Percentiles rank a stretch among this genome's conserved stretches.
Conservation (phyloP, 495 filamentous ascomycete species). For the Podospora bellae-mahoneyi region DNA sequence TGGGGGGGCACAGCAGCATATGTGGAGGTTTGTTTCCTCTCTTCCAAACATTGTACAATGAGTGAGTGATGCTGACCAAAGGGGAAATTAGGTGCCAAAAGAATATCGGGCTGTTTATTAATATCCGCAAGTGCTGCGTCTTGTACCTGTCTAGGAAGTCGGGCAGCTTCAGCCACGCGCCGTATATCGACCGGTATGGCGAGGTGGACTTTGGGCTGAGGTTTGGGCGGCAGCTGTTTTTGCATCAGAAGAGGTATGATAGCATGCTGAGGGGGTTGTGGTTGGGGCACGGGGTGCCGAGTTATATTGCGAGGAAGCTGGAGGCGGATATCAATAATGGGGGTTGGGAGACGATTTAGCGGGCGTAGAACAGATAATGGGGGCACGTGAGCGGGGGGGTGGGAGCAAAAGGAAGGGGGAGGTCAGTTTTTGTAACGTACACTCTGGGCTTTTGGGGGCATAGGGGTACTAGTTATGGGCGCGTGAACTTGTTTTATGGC, state of each 20-base stretch:
- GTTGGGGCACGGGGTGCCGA: slow-evolving; percentile 84
- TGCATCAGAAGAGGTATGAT: slow-evolving; percentile 93
- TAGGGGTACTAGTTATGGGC: too few relatives aligned
- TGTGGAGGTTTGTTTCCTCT: slow-evolving; percentile 58
- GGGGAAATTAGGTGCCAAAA: slow-evolving; percentile 66
- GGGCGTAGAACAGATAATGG: too few relatives aligned
- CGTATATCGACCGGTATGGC: slow-evolving; percentile 91
- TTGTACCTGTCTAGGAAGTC: slow-evolving; percentile 78
- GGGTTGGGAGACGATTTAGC: slow-evolving; percentile 78
- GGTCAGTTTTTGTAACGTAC: too few relatives aligned
- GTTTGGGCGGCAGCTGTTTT: slow-evolving; percentile 76
- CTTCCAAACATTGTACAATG: slow-evolving; percentile 6
- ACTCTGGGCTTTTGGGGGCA: too few relatives aligned
- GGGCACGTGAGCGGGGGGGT: too few relatives aligned
- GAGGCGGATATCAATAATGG: slow-evolving; percentile 95
- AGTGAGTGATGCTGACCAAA: too few relatives aligned
- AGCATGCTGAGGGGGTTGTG: slow-evolving; percentile 78
- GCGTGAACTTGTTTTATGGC: too few relatives aligned
- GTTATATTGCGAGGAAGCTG: slow-evolving; percentile 79
- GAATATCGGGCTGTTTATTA: slow-evolving; percentile 87
- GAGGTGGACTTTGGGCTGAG: slow-evolving; percentile 85
- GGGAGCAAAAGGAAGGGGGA: too few relatives aligned
- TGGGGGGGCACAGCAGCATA: slow-evolving; percentile 87
- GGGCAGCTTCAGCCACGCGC: slow-evolving; percentile 80
- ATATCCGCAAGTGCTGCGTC: slow-evolving; percentile 90